These are phyloP conservation scores for Candida pseudocylindracea DNA, from an alignment of 1,139 yeast species.

Conservation along the genomic window DNA sequence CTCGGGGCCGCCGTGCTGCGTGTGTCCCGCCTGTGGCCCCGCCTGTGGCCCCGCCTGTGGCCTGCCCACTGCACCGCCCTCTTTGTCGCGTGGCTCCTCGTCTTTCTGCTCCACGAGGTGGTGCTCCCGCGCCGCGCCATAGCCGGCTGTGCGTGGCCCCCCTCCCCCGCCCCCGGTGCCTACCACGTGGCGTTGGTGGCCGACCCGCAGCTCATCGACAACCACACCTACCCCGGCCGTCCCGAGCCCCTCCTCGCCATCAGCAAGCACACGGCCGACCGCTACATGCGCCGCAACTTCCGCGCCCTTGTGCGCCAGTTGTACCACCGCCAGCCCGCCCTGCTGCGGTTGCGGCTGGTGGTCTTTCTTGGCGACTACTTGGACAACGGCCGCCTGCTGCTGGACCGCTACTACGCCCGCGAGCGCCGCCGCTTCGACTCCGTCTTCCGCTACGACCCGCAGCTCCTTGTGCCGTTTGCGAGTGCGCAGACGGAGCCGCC, in stretches of 20 bases:
- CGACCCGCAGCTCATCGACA: slow-evolving; percentile 24
- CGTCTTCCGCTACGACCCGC: slow-evolving; percentile 10
- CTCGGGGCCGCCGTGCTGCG: too few relatives aligned
- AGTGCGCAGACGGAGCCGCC: neutral
- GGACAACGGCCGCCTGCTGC: slow-evolving; percentile 26
- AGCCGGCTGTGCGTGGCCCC: neutral
- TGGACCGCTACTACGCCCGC: slow-evolving; percentile 14
- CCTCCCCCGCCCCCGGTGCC: neutral
- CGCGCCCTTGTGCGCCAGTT: slow-evolving; percentile 12
- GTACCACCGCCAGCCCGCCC: slow-evolving; percentile 11
- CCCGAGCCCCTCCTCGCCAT: slow-evolving; percentile 11
- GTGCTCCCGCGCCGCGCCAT: slow-evolving; percentile 7
- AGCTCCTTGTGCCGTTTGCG: neutral
- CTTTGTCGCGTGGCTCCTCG: slow-evolving; percentile 9
- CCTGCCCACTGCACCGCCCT: slow-evolving; percentile 3
- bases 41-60: too few relatives aligned
- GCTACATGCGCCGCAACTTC: slow-evolving; percentile 23
- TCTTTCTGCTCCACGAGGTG: slow-evolving; percentile 14
- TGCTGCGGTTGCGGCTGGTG: slow-evolving; percentile 6
- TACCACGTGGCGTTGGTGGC: slow-evolving; percentile 15
- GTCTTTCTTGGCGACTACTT: slow-evolving; percentile 29
- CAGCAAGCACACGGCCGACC: slow-evolving; percentile 26
- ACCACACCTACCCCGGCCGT: slow-evolving; percentile 27
- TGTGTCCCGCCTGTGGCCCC: too few relatives aligned
- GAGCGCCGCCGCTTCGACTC: slow-evolving; percentile 16